Evolutionary conservation across 2,329 filamentous ascomycete species (phyloP).

Genomic region (Clarireedia sp.): DNA sequence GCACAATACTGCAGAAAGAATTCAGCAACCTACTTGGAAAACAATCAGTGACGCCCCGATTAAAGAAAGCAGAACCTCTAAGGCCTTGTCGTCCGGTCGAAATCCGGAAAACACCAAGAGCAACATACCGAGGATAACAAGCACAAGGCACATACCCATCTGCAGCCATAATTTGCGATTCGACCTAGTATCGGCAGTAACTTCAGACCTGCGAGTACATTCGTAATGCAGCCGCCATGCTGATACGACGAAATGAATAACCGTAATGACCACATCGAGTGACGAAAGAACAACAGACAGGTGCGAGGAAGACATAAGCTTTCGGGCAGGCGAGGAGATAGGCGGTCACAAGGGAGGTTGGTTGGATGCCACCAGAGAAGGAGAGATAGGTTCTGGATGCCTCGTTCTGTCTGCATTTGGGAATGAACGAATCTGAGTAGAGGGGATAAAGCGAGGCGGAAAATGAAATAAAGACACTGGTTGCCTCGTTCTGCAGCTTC

Average conservation of each 20-base stretch:
- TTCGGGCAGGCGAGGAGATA: not conserved
- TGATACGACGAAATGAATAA: not conserved
- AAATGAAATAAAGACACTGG: slow-evolving; percentile 4
- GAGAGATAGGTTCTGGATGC: not conserved
- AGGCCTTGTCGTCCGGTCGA: not conserved
- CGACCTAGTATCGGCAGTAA: not conserved
- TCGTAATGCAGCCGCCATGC: not conserved
- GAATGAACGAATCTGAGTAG: not conserved
- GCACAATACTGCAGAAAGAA: too few species aligned
- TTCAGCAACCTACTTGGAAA: not conserved
- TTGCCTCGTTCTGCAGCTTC: slow-evolving; percentile 12
- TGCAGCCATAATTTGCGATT: not conserved
- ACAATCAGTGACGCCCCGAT: not conserved
- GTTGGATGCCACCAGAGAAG: not conserved
- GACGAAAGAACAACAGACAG: not conserved
- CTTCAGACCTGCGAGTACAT: not conserved
- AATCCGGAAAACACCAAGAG: not conserved
- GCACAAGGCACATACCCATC: not conserved
- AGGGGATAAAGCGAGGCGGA: slow-evolving; percentile 1
- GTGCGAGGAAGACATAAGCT: not conserved
- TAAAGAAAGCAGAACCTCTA: not conserved
- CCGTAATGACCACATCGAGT: not conserved
- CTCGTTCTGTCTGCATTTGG: not conserved
- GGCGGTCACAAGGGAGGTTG: not conserved
- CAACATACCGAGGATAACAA: not conserved